Evolutionary conservation across 1,139 yeast species (phyloP).

Genomic region (Blastobotrys indianensis): DNA sequence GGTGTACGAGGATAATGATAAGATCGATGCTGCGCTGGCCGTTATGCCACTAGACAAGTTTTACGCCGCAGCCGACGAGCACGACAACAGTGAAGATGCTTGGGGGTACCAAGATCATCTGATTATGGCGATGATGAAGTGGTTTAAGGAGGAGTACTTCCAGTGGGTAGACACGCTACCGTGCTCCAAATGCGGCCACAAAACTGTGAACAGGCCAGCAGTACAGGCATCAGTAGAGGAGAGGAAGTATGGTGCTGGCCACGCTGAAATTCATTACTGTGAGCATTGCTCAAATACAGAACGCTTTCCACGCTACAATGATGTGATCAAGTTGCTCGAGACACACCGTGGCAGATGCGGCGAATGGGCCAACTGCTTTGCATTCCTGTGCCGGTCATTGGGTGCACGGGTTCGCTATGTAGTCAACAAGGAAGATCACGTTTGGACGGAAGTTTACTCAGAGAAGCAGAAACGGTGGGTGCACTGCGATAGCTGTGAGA

Average conservation of each 20-base stretch:
- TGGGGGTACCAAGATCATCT: slow-evolving; percentile 62
- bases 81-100: slow-evolving; percentile 26
- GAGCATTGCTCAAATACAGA: slow-evolving; percentile 40
- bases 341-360: slow-evolving; percentile 83
- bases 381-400: slow-evolving; percentile 60
- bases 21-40: slow-evolving; percentile 38
- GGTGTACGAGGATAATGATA: slow-evolving; percentile 34
- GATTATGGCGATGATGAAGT: slow-evolving; percentile 58
- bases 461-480: slow-evolving; percentile 60
- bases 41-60: slow-evolving; percentile 36
- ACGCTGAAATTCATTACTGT: slow-evolving; percentile 63
- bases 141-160: slow-evolving; percentile 79
- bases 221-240: slow-evolving; percentile 41
- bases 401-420: slow-evolving; percentile 63
- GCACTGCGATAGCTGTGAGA: slow-evolving; percentile 82
- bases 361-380: slow-evolving; percentile 88
- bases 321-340: slow-evolving; percentile 54
- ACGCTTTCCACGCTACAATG: slow-evolving; percentile 72
- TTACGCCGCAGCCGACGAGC: slow-evolving; percentile 36
- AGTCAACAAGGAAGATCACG: slow-evolving; percentile 92
- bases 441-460: slow-evolving; percentile 90
- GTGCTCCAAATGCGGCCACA: slow-evolving; percentile 52
- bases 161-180: slow-evolving; percentile 72
- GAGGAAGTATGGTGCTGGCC: slow-evolving; percentile 41
- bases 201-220: slow-evolving; percentile 35